These are phyloP conservation scores for Glycine soja DNA, from an alignment of 306 rosid genomes.

Conservation along the genomic window DNA sequence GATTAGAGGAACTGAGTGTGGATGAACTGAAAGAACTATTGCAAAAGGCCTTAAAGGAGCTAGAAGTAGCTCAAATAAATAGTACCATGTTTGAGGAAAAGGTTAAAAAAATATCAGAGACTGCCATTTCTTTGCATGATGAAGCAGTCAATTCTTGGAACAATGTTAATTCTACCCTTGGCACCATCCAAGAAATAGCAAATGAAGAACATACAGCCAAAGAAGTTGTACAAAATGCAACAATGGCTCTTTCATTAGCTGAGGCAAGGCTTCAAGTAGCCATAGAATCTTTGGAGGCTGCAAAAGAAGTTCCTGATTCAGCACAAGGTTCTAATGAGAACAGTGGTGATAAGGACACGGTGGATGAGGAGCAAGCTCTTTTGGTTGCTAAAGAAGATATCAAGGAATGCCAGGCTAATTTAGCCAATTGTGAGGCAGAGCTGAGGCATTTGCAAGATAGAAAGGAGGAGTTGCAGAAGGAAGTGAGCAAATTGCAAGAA, in stretches of 20 bases:
- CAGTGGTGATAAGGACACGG: conserved; percentile 51
- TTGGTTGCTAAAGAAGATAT: conserved; percentile 66
- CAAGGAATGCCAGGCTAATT: conserved; percentile 66
- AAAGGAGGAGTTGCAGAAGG: conserved; percentile 89
- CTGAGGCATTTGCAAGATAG: conserved; percentile 62
- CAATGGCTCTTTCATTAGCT: conserved; percentile 90
- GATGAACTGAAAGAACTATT: conserved; percentile 80
- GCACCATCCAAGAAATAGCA: conserved; percentile 63
- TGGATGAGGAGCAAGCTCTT: conserved; percentile 58
- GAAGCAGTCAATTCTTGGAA: conserved; percentile 75
- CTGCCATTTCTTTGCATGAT: conserved; percentile 88
- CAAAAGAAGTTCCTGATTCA: conserved; percentile 54
- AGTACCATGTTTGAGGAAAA: conserved; percentile 91
- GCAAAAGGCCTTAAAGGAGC: conserved; percentile 70
- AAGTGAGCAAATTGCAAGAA: conserved; percentile 73
- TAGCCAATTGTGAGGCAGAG: conserved; percentile 64
- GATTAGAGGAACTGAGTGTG: conserved; percentile 55
- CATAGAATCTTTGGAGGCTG: conserved; percentile 66
- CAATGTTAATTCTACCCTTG: conserved; percentile 70
- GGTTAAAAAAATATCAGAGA: conserved; percentile 89
- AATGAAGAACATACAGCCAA: conserved; percentile 77
- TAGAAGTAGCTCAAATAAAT: conserved; percentile 81
- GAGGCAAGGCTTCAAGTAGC: conserved; percentile 94
- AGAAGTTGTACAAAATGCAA: conserved; percentile 86
- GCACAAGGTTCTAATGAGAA: conserved; percentile 56